These are phyloP conservation scores for Acacia concinna DNA, from an alignment of 331 rosid genomes.

Conservation along the genomic window DNA sequence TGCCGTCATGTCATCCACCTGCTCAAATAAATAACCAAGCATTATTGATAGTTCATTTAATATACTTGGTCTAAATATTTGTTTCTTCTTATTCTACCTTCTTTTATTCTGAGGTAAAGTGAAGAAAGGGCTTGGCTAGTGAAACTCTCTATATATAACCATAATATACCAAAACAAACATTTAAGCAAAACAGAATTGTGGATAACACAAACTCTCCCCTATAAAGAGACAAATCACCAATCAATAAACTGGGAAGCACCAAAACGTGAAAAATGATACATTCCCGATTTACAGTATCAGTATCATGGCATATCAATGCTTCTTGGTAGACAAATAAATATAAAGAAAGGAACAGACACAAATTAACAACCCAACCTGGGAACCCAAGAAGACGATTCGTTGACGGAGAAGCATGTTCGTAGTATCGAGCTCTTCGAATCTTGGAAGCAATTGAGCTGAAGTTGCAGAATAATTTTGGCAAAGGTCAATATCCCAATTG, in stretches of 20 bases:
- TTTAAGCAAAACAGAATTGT: not conserved
- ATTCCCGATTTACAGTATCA: too few relatives aligned
- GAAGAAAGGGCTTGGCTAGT: not conserved
- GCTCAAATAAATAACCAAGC: constrained; percentile 36
- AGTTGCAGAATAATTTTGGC: constrained; percentile 40
- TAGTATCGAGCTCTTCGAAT: constrained; percentile 82
- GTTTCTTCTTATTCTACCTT: not conserved
- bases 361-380: constrained; percentile 48
- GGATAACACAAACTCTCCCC: not conserved
- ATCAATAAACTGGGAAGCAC: not conserved
- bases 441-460: constrained; percentile 64
- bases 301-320: not conserved
- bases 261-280: not conserved
- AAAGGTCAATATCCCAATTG: constrained; percentile 51
- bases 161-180: not conserved
- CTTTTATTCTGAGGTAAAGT: not conserved
- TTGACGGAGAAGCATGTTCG: constrained; percentile 93
- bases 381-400: constrained; percentile 92
- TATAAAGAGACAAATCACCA: not conserved
- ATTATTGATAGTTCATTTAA: constrained; percentile 5
- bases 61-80: not conserved
- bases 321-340: not conserved
- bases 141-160: not conserved
- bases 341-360: not conserved
- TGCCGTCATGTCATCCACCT: constrained; percentile 93